A percentile compares a stretch with the other conserved stretches of the same genome.
Evolutionary conservation across 495 filamentous ascomycete genomes (phyloP).

Genomic region (Talaromyces liani): DNA sequence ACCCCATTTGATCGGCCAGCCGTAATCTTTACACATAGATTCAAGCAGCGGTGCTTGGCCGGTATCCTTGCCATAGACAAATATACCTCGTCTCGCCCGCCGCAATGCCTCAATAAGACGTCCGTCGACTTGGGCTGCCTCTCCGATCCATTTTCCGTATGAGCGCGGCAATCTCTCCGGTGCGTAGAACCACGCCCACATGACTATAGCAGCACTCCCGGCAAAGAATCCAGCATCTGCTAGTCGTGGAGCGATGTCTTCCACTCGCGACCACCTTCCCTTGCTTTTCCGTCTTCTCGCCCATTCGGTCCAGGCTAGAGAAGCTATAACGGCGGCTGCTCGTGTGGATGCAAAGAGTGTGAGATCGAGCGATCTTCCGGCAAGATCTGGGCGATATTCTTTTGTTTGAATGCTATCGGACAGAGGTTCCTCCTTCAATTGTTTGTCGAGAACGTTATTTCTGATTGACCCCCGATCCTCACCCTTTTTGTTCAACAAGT

Average conservation of each 20-base stretch:
- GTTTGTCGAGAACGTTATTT: neutral
- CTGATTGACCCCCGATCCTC: neutral
- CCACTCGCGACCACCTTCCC: constrained; percentile 43
- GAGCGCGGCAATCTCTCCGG: constrained; percentile 61
- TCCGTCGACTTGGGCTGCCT: constrained; percentile 69
- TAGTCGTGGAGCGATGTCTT: constrained; percentile 43
- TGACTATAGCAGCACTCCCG: constrained; percentile 68
- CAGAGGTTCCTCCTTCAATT: neutral
- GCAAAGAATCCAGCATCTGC: constrained; percentile 71
- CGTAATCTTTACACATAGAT: constrained; percentile 68
- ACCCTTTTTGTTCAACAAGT: constrained; percentile 36
- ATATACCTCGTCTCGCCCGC: constrained; percentile 51
- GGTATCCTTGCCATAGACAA: constrained; percentile 72
- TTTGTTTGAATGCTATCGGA: neutral
- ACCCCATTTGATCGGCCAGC: constrained; percentile 63
- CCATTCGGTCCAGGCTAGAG: constrained; percentile 54
- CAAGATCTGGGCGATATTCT: constrained; percentile 28
- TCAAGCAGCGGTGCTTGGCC: constrained; percentile 64
- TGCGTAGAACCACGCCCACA: constrained; percentile 85
- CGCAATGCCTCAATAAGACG: constrained; percentile 71
- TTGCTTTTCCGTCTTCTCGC: constrained; percentile 19
- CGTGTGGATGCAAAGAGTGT: constrained; percentile 73
- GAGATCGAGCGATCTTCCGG: constrained; percentile 78
- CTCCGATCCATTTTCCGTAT: constrained; percentile 82
- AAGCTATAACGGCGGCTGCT: constrained; percentile 66